Percentiles rank a stretch among this genome's conserved stretches.
phyloP scores from a whole-genome alignment of 2,329 filamentous ascomycete species.

The Capronia americana region DNA sequence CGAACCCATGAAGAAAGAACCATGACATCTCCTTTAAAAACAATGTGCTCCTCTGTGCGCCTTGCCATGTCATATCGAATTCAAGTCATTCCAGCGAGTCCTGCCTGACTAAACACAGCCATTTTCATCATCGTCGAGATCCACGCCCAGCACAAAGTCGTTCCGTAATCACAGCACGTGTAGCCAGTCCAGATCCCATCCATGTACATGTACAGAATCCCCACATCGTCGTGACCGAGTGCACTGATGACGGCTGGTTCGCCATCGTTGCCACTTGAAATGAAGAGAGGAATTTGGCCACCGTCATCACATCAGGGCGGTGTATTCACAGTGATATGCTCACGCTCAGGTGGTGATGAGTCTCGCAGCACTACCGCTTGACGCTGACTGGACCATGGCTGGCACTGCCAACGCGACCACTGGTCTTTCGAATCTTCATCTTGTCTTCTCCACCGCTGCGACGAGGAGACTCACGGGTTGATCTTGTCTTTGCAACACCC shows the following conservation, averaged over 20 bases:
- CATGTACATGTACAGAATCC: constrained; percentile 16
- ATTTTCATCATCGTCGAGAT: constrained; percentile 14
- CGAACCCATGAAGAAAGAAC: not conserved
- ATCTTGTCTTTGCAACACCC: constrained; percentile 38
- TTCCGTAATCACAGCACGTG: constrained; percentile 9
- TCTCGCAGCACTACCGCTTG: constrained; percentile 30
- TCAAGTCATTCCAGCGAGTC: constrained; percentile 12
- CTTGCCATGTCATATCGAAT: constrained; percentile 15
- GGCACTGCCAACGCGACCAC: constrained; percentile 54
- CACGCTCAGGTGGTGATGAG: constrained; percentile 10
- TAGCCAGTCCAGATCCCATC: constrained; percentile 14
- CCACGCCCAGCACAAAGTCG: not conserved
- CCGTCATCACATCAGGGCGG: constrained; percentile 3
- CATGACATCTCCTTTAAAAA: not conserved
- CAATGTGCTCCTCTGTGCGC: constrained; percentile 11
- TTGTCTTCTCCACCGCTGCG: constrained; percentile 41
- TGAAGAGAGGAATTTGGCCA: not conserved
- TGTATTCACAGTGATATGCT: constrained; percentile 15
- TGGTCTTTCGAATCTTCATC: constrained; percentile 52
- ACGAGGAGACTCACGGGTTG: constrained; percentile 36
- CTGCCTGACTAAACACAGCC: constrained; percentile 1
- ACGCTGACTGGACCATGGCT: constrained; percentile 32
- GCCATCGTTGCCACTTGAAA: not conserved
- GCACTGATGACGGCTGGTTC: constrained; percentile 5
- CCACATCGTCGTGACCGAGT: constrained; percentile 6